A percentile compares a stretch with the other conserved stretches of the same genome.
Evolutionary conservation across 441 rosid genomes (phyloP).

Genomic region (Daphne laureola): DNA sequence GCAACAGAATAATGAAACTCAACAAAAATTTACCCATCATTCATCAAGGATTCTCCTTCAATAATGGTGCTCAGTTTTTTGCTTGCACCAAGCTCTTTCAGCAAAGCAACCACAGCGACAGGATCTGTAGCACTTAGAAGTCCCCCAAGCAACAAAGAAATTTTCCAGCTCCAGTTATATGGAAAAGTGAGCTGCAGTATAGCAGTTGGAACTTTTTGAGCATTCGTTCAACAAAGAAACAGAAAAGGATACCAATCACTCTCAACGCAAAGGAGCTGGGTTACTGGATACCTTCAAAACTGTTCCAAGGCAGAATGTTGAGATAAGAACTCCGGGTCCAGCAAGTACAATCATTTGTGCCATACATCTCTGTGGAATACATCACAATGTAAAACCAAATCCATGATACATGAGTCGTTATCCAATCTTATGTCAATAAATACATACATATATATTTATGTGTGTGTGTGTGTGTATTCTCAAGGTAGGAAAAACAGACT

Average conservation of each 20-base stretch:
- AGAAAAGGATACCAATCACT: conserved; percentile 2
- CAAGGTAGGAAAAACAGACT: background rate
- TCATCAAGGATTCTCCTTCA: conserved; percentile 97
- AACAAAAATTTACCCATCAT: conserved; percentile 64
- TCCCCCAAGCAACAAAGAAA: conserved; percentile 84
- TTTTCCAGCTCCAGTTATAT: conserved; percentile 84
- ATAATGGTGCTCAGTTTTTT: conserved; percentile 84
- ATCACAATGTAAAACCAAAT: conserved; percentile 3
- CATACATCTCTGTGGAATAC: conserved; percentile 55
- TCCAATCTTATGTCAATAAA: too few species aligned
- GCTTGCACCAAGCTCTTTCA: conserved; percentile 93
- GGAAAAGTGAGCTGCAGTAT: conserved; percentile 73
- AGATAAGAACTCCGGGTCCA: conserved; percentile 89
- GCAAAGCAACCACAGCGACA: conserved; percentile 89
- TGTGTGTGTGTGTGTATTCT: background rate
- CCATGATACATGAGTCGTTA: background rate
- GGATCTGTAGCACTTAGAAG: conserved; percentile 96
- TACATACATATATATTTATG: too few species aligned
- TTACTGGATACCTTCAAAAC: conserved; percentile 56
- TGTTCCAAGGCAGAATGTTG: conserved; percentile 74
- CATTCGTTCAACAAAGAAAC: conserved; percentile 1
- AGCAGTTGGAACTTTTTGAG: conserved; percentile 7
- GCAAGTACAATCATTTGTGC: conserved; percentile 88
- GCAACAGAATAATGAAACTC: conserved; percentile 7
- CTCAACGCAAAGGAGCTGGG: background rate